phyloP scores from a whole-genome alignment of 495 filamentous ascomycete genomes.

The Polyplosphaeria fusca region DNA sequence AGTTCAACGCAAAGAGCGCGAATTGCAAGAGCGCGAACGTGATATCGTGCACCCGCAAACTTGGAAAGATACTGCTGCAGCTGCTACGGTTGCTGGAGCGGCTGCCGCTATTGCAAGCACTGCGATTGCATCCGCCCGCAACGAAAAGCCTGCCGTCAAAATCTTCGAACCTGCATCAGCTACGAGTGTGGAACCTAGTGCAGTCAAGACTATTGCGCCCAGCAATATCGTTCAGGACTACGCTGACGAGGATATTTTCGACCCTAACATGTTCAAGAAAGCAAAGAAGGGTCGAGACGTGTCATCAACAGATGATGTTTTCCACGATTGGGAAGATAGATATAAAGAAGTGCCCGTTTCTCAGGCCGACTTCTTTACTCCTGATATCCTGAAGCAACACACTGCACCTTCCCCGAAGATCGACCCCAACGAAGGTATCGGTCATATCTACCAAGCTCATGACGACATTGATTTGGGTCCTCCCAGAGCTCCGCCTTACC shows the following conservation, averaged over 20 bases:
- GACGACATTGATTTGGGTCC: slow-evolving; percentile 14
- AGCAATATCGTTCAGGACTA: slow-evolving; percentile 29
- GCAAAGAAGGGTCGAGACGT: background rate
- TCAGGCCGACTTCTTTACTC: slow-evolving; percentile 35
- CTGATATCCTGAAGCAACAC: slow-evolving; percentile 25
- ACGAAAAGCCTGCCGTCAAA: background rate
- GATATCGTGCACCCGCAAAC: slow-evolving; percentile 17
- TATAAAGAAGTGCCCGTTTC: slow-evolving; percentile 23
- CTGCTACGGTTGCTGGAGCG: slow-evolving; percentile 30
- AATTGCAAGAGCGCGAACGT: slow-evolving; percentile 26
- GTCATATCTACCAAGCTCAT: slow-evolving; percentile 36
- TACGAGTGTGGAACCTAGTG: background rate
- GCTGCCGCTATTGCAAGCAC: slow-evolving; percentile 34
- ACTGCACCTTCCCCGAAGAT: slow-evolving; percentile 22
- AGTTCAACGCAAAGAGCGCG: slow-evolving; percentile 23
- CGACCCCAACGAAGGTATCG: slow-evolving; percentile 33
- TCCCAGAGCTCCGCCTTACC: slow-evolving; percentile 29
- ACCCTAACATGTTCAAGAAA: slow-evolving; percentile 41
- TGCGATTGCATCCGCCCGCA: slow-evolving; percentile 19
- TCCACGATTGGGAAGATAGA: slow-evolving; percentile 30
- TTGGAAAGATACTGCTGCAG: slow-evolving; percentile 30
- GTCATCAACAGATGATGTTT: slow-evolving; percentile 5
- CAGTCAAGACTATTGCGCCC: slow-evolving; percentile 9
- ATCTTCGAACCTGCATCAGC: background rate
- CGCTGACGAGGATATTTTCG: slow-evolving; percentile 40